Base-by-base conservation (phyloP, 2,329 filamentous ascomycete species). In the Thermochaetoides dissita region DNA sequence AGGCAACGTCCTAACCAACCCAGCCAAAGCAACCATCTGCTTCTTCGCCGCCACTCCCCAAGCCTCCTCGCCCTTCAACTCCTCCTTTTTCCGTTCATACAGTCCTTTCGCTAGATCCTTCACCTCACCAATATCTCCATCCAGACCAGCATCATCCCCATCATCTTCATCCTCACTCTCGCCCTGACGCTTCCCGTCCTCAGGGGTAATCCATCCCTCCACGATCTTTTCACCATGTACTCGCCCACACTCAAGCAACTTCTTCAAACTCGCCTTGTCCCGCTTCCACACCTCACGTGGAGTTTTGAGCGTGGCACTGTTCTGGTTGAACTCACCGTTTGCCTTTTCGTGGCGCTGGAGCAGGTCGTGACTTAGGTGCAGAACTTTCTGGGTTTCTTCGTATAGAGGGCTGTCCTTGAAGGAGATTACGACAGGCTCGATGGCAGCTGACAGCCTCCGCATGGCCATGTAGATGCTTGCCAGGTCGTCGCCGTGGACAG, bases 181-280 rank as follows among this genome's bases (percentile, higher is more conserved):
- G 8, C 31, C 37, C 12, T 17, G 24, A 10, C 31, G 32, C 36
- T 31, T 37, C 34, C 44, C 40, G 7, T 34, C 24, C n/a, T 31
- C 10, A 3, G 49, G 41, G 41, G 32, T 42, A 17, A 56, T 44
- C 38, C 53, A 49, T 7, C 46, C 45, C 30, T 53, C 50, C 6
- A 52, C 47, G 6, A 52, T 37, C 40, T 40, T 54, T 38, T 53
- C 45, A 10, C 59, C 62, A 30, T 60, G 51, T 43, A 56, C 45
- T 28, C 49, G 54, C n/a, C 60, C 57, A 31, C 49, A 55, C 6
- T 44, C 43, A 10, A 64, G 47, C 31, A 63, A 36, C 10, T 57
- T 54, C 37, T 53, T 54, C 32, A 59, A 52, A 8, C 58, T 53
- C 30, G 54, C 43, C 33, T 55, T 55, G 42, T 64, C 61, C 38